phyloP scores from a whole-genome alignment of 352 stramenopile species.

The Pythium angustatum region DNA sequence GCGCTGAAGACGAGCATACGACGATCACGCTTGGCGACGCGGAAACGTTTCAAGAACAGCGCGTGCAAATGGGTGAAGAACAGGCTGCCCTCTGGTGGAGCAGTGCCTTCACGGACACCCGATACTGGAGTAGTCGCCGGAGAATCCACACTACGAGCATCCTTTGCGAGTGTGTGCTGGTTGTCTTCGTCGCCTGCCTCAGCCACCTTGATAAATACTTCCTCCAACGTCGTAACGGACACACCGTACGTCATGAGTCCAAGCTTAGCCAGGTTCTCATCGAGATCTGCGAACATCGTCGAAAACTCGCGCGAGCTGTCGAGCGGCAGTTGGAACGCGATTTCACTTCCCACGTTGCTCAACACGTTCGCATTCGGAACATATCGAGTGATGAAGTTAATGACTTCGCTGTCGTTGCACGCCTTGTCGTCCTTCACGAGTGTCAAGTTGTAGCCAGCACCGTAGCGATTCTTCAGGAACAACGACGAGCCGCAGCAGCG shows the following conservation, averaged over 20 bases:
- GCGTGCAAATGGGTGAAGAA: constrained; percentile 41
- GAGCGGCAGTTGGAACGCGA: constrained; percentile 70
- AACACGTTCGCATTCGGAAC: constrained; percentile 47
- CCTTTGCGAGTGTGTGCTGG: constrained; percentile 26
- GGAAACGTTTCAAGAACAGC: constrained; percentile 61
- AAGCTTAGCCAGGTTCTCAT: constrained; percentile 42
- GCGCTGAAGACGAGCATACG: constrained; percentile 63
- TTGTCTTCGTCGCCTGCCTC: constrained; percentile 30
- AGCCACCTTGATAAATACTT: constrained; percentile 91
- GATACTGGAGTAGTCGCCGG: neutral
- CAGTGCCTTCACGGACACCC: neutral
- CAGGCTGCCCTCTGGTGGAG: neutral
- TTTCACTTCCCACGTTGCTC: constrained; percentile 73
- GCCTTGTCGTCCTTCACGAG: constrained; percentile 29
- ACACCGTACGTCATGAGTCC: constrained; percentile 88
- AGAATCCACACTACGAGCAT: neutral
- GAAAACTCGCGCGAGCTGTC: constrained; percentile 50
- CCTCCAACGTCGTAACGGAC: constrained; percentile 96
- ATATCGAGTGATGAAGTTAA: constrained; percentile 35
- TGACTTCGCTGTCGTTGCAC: constrained; percentile 24
- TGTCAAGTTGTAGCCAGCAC: constrained; percentile 74
- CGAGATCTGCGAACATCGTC: constrained; percentile 60
- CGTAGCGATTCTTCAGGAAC: constrained; percentile 82
- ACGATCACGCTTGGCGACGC: constrained; percentile 58
- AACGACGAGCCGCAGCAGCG: constrained; percentile 73